Evolutionary conservation across 768 basidiomycete genomes (phyloP).

Genomic region (Amanita phalloides): DNA sequence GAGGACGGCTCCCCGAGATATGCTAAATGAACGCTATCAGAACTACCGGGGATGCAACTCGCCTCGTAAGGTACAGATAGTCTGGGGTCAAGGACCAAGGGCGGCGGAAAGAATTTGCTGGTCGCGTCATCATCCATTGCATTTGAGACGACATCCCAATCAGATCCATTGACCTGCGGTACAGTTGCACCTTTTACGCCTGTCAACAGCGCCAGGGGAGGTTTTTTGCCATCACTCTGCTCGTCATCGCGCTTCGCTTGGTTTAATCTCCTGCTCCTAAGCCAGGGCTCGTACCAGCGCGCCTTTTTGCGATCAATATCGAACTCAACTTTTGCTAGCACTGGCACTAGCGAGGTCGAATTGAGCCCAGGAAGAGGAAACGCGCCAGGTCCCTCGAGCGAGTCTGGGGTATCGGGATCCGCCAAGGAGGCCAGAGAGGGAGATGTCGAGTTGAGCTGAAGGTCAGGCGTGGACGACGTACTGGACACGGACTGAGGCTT

Average conservation of each 20-base stretch:
- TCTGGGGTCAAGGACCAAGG: slow-evolving; percentile 38
- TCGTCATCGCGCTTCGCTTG: slow-evolving; percentile 39
- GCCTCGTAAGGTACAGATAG: slow-evolving; percentile 23
- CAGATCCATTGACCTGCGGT: slow-evolving; percentile 21
- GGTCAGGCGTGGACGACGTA: slow-evolving; percentile 42
- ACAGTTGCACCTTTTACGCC: slow-evolving; percentile 33
- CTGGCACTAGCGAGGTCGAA: slow-evolving; percentile 59
- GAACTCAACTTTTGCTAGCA: slow-evolving; percentile 92
- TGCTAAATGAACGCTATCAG: slow-evolving; percentile 28
- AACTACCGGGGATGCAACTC: slow-evolving; percentile 25
- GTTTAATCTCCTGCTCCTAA: slow-evolving; percentile 50
- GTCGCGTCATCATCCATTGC: slow-evolving; percentile 6
- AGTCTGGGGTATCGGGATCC: slow-evolving; percentile 41
- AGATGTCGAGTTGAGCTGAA: slow-evolving; percentile 36
- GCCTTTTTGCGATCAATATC: slow-evolving; percentile 80
- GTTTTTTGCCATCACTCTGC: slow-evolving; percentile 12
- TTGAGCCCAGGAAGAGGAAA: slow-evolving; percentile 58
- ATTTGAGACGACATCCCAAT: slow-evolving; percentile 19
- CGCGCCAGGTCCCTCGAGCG: slow-evolving; percentile 30
- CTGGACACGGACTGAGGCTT: slow-evolving; percentile 37
- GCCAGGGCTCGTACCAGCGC: slow-evolving; percentile 81
- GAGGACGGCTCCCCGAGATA: slow-evolving; percentile 25
- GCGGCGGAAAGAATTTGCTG: slow-evolving; percentile 44
- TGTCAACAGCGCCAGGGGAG: slow-evolving; percentile 42
- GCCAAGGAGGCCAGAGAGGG: slow-evolving; percentile 37